These are phyloP conservation scores for Mycena epipterygia DNA, from an alignment of 768 basidiomycete species.

Conservation along the genomic window DNA sequence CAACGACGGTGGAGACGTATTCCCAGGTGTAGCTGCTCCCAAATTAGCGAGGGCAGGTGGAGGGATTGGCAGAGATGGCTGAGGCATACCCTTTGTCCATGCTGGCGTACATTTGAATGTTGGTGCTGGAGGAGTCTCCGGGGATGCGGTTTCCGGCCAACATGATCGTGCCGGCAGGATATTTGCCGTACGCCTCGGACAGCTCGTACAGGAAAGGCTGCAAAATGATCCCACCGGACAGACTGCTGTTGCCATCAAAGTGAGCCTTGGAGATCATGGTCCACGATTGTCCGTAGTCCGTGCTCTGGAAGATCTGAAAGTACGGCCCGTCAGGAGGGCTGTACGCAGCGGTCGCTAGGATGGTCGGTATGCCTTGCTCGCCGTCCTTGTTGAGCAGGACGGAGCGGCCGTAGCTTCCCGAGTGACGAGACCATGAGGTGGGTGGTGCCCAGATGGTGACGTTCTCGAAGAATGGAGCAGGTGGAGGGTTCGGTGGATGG, in stretches of 20 bases:
- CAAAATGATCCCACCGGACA: conserved; percentile 39
- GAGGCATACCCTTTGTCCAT: conserved; percentile 33
- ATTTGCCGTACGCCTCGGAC: conserved; percentile 25
- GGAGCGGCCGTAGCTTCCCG: background rate
- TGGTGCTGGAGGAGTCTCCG: conserved; percentile 30
- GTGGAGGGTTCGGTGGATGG: too few species aligned
- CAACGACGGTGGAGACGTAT: conserved; percentile 23
- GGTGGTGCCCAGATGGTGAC: too few species aligned
- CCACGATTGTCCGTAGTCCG: conserved; percentile 37
- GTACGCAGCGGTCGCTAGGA: background rate
- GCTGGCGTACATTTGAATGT: conserved; percentile 39
- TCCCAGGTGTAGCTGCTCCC: background rate
- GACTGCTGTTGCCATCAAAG: conserved; percentile 32
- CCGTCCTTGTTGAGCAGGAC: background rate
- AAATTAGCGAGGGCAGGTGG: background rate
- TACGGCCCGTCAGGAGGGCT: conserved; percentile 38
- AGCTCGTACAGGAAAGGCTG: conserved; percentile 38
- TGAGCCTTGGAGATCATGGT: conserved; percentile 33
- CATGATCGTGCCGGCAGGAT: conserved; percentile 35
- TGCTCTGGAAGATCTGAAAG: conserved; percentile 35
- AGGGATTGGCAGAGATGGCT: conserved; percentile 22
- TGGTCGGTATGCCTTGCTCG: background rate
- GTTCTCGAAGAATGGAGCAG: too few species aligned
- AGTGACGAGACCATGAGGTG: too few species aligned
- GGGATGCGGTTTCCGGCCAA: conserved; percentile 40